These are phyloP conservation scores for Narthecium ossifragum DNA, from an alignment of 106 monocot species.

Conservation along the genomic window DNA sequence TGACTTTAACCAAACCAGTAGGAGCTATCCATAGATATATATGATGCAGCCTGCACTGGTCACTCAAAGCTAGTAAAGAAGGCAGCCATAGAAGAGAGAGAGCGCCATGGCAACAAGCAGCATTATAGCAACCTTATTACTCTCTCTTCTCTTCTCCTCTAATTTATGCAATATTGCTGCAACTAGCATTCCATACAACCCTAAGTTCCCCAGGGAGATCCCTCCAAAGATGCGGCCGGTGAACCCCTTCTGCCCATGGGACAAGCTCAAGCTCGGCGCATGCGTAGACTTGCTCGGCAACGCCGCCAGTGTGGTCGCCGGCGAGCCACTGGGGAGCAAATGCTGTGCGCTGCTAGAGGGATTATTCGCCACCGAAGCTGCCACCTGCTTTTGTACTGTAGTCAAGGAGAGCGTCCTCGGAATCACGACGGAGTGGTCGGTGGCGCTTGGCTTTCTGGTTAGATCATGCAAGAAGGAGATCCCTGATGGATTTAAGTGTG, in stretches of 20 bases:
- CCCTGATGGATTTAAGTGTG: conserved; percentile 64
- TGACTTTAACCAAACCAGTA: too few species aligned
- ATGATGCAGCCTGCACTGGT: too few species aligned
- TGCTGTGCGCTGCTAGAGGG: conserved; percentile 47
- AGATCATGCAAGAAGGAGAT: conserved; percentile 47
- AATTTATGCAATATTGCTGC: too few species aligned
- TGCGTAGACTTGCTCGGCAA: conserved; percentile 32
- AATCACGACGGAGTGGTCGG: conserved; percentile 35
- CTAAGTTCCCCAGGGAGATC: neutral
- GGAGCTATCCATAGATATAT: too few species aligned
- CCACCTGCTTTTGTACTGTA: conserved; percentile 55
- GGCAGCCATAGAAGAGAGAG: too few species aligned
- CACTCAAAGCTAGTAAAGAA: neutral
- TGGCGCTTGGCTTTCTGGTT: conserved; percentile 34
- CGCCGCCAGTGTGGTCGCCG: conserved; percentile 5
- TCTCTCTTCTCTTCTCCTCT: conserved; percentile 11
- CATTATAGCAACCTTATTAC: neutral
- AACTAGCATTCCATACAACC: conserved; percentile 1
- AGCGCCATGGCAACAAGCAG: conserved; percentile 24
- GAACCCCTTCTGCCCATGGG: conserved; percentile 48
- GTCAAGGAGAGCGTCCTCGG: conserved; percentile 43
- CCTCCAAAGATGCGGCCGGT: conserved; percentile 22
- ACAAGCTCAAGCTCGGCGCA: conserved; percentile 43
- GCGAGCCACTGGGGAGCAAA: conserved; percentile 13
- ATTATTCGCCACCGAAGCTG: conserved; percentile 39